Percentiles rank a stretch among this genome's conserved stretches.
Evolutionary conservation across 805 yeast species (phyloP).

Genomic region (Metschnikowia borealis): DNA sequence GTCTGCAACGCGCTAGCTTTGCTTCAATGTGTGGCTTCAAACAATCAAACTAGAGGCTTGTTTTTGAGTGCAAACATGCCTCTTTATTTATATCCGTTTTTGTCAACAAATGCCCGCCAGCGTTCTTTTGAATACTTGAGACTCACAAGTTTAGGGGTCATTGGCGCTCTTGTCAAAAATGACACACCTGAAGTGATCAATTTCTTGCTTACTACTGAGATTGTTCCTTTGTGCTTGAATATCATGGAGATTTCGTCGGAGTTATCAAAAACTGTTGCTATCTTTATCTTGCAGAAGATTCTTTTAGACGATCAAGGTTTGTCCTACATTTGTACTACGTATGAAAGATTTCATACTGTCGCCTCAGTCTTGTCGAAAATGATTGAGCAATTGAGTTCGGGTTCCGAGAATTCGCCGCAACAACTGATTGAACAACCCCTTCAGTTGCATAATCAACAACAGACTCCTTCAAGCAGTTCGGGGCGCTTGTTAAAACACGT

Average conservation of each 20-base stretch:
- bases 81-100: conserved; percentile 85
- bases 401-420: conserved; percentile 48
- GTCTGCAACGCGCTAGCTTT: conserved; percentile 95
- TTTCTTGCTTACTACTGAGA: conserved; percentile 89
- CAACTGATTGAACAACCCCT: conserved; percentile 1
- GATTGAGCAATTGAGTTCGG: conserved; percentile 69
- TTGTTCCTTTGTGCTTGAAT: conserved; percentile 88
- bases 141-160: conserved; percentile 89
- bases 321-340: conserved; percentile 89
- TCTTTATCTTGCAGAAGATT: conserved; percentile 90
- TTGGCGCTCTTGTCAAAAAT: conserved; percentile 94
- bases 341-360: conserved; percentile 91
- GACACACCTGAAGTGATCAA: conserved; percentile 94
- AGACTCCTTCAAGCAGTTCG: conserved; percentile 43
- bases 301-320: conserved; percentile 88
- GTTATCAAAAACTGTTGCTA: conserved; percentile 91
- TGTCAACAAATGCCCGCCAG: conserved; percentile 86
- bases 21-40: conserved; percentile 95
- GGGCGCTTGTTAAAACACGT: conserved; percentile 88
- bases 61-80: conserved; percentile 91
- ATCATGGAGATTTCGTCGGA: conserved; percentile 96
- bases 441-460: conserved; percentile 4
- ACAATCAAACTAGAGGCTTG: conserved; percentile 79
- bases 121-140: conserved; percentile 92
- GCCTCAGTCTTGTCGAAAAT: conserved; percentile 80